A percentile compares a stretch with the other conserved stretches of the same genome.
Conservation (phyloP, 2,329 filamentous ascomycete genomes). For the Hymenoscyphus fructigenus region DNA sequence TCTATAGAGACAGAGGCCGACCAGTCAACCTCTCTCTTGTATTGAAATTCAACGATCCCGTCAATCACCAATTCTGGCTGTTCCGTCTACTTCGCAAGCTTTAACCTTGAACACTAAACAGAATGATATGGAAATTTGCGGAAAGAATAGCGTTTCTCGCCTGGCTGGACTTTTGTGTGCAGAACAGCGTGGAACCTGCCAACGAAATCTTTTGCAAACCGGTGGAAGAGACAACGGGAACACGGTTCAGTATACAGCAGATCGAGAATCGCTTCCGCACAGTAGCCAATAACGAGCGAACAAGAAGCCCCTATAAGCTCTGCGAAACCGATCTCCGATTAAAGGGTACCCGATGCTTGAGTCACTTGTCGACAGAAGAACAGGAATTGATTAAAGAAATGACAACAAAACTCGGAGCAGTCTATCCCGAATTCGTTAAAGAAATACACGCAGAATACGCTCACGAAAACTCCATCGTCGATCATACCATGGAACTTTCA, state of each 20-base stretch:
- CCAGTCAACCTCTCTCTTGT: no score
- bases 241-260: background rate
- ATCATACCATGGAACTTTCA: no score
- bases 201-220: background rate
- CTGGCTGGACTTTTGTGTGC: background rate
- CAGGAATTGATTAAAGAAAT: background rate
- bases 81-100: no score
- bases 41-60: no score
- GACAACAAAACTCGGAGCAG: background rate
- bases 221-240: background rate
- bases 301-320: background rate
- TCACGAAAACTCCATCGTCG: no score
- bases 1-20: no score
- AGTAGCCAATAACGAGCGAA: background rate
- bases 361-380: background rate
- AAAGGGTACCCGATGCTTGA: background rate
- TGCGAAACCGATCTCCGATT: background rate
- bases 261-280: background rate
- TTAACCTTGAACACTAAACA: no score
- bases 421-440: background rate
- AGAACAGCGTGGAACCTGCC: background rate
- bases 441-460: no score
- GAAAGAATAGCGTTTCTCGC: background rate
- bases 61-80: no score
- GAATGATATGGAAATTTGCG: background rate